Base-by-base conservation (phyloP, 768 basidiomycete species). In the Brasilioporus rufonigricans region DNA sequence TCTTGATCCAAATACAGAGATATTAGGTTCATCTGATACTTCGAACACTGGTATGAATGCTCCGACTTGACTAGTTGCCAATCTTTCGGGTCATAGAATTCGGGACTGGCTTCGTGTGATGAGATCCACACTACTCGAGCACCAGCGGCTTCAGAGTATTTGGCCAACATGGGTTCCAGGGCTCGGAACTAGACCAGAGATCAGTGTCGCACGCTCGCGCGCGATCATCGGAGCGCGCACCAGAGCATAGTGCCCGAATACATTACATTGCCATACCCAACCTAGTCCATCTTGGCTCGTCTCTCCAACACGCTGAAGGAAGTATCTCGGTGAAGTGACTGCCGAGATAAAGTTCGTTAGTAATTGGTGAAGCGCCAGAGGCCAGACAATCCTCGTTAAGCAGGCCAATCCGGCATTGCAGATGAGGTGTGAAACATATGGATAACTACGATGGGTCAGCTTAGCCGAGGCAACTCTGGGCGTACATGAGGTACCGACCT, bases 251-350 rank as follows among this genome's bases (percentile, higher is more conserved):
- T 93, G 91, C 1, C 86, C 84, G 52, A 93, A 92, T 26, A 92
- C 72, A 61, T 93, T 93, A 55, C 83, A 87, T 65, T 93, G 89
- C 89, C 91, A 94, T 8, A 85, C 80, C 79, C 80, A 86, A 3
- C 92, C 92, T 0, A 92, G 71, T 6, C 86, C 84, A 59, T 94
- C 90, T 5, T 72, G 70, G 58, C 82, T 89, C 47, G 78, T 60
- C 57, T 84, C 79, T 9, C 87, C 89, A 12, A 55, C 64, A 27
- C 75, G 68, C 66, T 93, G 89, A 5, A 75, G 53, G 63, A 85
- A 80, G 68, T 69, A 91, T 14, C 50, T 59, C 1, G 89, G 89
- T 4, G 71, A 53, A 6, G 85, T 83, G 41, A 88, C 66, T 5
- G 79, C 74, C 14, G 59, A 61, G 45, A 85, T 62, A 18, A 79